Base-by-base conservation (phyloP, 1,139 yeast species). In the Candida gigantensis region DNA sequence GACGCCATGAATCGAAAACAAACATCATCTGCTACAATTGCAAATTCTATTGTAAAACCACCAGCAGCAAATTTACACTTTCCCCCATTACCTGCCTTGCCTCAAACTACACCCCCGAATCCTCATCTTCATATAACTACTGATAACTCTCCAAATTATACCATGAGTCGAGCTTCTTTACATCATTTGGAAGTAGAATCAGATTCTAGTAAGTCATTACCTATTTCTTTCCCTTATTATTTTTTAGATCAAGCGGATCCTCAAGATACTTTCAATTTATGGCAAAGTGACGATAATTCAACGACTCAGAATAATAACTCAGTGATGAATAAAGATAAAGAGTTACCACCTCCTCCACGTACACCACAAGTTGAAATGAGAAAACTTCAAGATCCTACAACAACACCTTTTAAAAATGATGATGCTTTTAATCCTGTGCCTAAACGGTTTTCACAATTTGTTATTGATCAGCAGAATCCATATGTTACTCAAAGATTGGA, bases 361-460 rank as follows among this genome's bases (percentile, higher is more conserved):
- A 15, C 13, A 17, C 28, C 28, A 5, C 12, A 20, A 29, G 21
- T 20, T 15, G 9, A 29, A 9, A 29, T 14, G 13, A 19, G n/a
- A 29, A 7, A 17, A 11, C 15, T n/a, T 16, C 11, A 11, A 11
- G 11, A 20, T 10, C 13, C 12, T 16, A 31, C 11, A 7, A 31
- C 12, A 16, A n/a, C n/a, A n/a, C n/a, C n/a, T n/a, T 9, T n/a
- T 13, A 26, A 13, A n/a, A 25, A 16, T 6, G 14, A 34, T 18
- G 32, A 36, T 12, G 21, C 14, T 5, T 51, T 53, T 34, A 53
- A 67, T 42, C 73, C 64, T 40, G 72, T 68, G 4, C 74, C 76
- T 1, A 60, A 58, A 35, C 46, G 72, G 30, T 69, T 70, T 39
- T 67, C 74, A 6, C 70, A 65, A 39, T 68, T 70, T 49, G 65